A percentile compares a stretch with the other conserved stretches of the same genome.
Evolutionary conservation across 2,329 filamentous ascomycete species (phyloP).

Genomic region (Colletotrichum melonis): DNA sequence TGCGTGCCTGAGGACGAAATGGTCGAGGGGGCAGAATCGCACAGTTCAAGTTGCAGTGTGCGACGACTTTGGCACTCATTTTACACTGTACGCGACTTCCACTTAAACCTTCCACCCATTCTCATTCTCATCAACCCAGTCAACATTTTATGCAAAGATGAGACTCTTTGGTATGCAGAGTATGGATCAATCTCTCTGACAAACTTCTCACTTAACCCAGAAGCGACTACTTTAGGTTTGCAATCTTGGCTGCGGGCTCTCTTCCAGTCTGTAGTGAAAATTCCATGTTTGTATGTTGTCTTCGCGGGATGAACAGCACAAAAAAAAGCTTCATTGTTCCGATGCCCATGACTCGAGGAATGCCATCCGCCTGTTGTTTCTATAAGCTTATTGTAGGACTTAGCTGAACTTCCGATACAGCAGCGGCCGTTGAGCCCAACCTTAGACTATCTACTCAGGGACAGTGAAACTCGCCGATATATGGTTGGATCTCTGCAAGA

Average conservation of each 20-base stretch:
- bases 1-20: constrained; percentile 30
- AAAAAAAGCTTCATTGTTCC: neutral
- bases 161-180: neutral
- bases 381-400: neutral
- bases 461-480: neutral
- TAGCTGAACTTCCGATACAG: neutral
- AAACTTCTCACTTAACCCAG: neutral
- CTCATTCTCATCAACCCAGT: neutral
- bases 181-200: neutral
- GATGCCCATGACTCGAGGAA: neutral
- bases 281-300: neutral
- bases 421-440: neutral
- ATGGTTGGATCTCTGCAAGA: neutral
- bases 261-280: neutral
- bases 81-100: neutral
- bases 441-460: neutral
- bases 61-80: neutral
- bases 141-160: neutral
- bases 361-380: neutral
- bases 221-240: too few species aligned
- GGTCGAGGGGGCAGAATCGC: neutral
- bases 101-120: neutral
- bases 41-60: neutral
- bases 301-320: neutral
- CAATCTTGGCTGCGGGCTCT: neutral